phyloP scores from a whole-genome alignment of 129 eudicot genomes.

The Artemisia annua region DNA sequence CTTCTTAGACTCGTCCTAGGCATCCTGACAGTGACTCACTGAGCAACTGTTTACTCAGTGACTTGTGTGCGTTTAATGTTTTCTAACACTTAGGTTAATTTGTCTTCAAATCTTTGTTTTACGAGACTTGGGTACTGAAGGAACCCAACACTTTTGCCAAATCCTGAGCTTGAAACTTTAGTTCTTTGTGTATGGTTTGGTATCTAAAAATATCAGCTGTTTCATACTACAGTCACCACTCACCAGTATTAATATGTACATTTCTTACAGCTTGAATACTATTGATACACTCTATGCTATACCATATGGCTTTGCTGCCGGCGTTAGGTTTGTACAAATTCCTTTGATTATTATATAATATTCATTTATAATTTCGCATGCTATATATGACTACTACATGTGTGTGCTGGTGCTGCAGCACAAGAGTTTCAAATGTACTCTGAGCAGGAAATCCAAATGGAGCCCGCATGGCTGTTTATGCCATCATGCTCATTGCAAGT shows the following conservation, averaged over 20 bases:
- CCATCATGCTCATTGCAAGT: background rate
- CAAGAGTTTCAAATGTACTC: background rate
- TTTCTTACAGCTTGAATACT: background rate
- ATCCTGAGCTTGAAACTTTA: background rate
- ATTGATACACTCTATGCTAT: background rate
- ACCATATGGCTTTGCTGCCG: background rate
- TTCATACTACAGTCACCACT: background rate
- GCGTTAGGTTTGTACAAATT: background rate
- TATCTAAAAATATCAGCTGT: background rate
- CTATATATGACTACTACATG: background rate
- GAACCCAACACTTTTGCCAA: too few species aligned
- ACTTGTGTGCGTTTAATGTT: too few species aligned
- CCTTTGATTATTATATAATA: background rate
- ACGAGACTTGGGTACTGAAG: too few species aligned
- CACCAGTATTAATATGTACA: background rate
- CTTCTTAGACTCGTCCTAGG: too few species aligned
- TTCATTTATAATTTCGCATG: background rate
- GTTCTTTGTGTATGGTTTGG: background rate
- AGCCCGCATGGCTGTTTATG: background rate
- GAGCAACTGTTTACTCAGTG: too few species aligned
- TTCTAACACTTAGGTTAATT: too few species aligned
- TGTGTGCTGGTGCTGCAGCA: background rate
- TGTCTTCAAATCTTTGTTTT: too few species aligned
- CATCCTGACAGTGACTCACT: too few species aligned
- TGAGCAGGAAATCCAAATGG: background rate